These are phyloP conservation scores for Perkinsus marinus DNA, from an alignment of 169 alveolate genomes.

Conservation along the genomic window DNA sequence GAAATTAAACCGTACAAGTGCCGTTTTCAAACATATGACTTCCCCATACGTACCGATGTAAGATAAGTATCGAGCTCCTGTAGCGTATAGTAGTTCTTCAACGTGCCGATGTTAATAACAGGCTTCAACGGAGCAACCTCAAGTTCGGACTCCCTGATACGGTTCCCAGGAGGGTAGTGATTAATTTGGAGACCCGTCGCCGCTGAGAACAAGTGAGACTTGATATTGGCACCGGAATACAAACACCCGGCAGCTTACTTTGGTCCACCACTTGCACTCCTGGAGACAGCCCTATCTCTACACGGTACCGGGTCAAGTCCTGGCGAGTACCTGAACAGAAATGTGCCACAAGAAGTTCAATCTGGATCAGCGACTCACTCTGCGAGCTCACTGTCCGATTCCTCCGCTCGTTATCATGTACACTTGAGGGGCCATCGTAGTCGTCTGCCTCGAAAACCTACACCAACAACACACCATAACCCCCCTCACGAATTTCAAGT, in stretches of 20 bases:
- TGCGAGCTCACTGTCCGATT: neutral
- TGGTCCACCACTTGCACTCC: neutral
- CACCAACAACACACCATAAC: neutral
- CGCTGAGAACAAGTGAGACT: neutral
- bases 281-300: neutral
- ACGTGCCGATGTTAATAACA: neutral
- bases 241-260: neutral
- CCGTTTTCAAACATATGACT: too few relatives aligned
- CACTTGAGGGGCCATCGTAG: neutral
- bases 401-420: neutral
- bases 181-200: neutral
- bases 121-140: neutral
- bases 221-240: neutral
- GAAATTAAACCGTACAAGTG: too few relatives aligned
- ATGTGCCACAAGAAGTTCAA: neutral
- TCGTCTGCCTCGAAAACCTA: neutral
- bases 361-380: neutral
- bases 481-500: too few relatives aligned
- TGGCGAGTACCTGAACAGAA: neutral
- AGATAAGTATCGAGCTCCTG: neutral
- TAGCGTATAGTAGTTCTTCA: neutral
- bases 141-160: neutral
- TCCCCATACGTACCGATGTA: neutral
- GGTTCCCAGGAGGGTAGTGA: neutral
- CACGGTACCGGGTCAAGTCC: neutral